These are phyloP conservation scores for Rubus parviflorus DNA, from an alignment of 306 rosid species.

Conservation along the genomic window DNA sequence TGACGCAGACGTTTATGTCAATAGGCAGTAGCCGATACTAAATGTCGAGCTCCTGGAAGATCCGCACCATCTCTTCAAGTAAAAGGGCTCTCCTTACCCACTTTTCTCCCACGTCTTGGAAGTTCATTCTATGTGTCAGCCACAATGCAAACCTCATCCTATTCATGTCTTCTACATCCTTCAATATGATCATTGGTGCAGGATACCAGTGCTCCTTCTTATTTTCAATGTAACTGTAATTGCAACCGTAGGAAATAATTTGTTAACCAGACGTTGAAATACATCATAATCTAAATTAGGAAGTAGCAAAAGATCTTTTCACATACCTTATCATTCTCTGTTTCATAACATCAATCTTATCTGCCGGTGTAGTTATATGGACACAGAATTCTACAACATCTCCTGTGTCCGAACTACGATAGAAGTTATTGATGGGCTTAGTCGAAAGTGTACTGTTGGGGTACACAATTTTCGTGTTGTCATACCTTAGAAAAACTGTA, in stretches of 20 bases:
- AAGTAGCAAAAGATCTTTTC: neutral
- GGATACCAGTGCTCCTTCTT: slow-evolving; percentile 92
- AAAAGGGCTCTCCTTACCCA: slow-evolving; percentile 54
- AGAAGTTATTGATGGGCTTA: slow-evolving; percentile 65
- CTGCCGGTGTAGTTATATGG: slow-evolving; percentile 74
- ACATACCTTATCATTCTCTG: slow-evolving; percentile 66
- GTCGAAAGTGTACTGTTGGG: slow-evolving; percentile 81
- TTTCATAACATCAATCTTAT: slow-evolving; percentile 55
- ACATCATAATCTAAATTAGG: neutral
- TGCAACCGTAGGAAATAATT: neutral
- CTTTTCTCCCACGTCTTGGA: slow-evolving; percentile 87
- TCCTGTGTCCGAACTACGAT: slow-evolving; percentile 93
- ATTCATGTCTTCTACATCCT: slow-evolving; percentile 53
- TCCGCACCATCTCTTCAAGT: slow-evolving; percentile 75
- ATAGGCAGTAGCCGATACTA: slow-evolving; percentile 67
- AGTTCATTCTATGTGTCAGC: slow-evolving; percentile 76
- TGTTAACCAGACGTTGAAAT: neutral
- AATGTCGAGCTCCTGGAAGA: slow-evolving; percentile 73
- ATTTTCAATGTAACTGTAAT: slow-evolving; percentile 73
- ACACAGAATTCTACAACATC: slow-evolving; percentile 71
- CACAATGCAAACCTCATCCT: slow-evolving; percentile 61
- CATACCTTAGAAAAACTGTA: slow-evolving; percentile 75
- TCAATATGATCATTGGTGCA: slow-evolving; percentile 54
- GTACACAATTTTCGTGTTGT: slow-evolving; percentile 54
- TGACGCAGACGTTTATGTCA: slow-evolving; percentile 56